Evolutionary conservation across 2,329 filamentous ascomycete species (phyloP), one percentile per base, ranked within the genome.

Genomic region (Trichoderma brevicompactum): DNA sequence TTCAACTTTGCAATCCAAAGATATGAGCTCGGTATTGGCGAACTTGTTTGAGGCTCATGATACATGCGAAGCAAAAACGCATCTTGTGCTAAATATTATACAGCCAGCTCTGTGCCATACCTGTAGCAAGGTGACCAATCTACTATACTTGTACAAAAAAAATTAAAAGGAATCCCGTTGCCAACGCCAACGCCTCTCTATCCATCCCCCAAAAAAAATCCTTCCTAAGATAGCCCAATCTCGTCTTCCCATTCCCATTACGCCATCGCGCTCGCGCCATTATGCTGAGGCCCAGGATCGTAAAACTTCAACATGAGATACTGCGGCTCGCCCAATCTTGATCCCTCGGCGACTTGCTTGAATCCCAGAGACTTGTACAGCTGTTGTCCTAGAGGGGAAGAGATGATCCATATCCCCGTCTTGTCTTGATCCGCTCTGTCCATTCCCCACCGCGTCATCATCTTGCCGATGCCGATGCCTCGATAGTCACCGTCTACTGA

Each of bases 401-500:
- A 65, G 8, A 68, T 65, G 46, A 68, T 50, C 67, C 67, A 68
- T 2, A 68, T 59, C 19, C 63, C 63, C 23, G 59, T 41, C 43
- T 58, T 52, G 17, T 64, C 63, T 9, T 49, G 17, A 1, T 64
- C 54, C 12, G 67, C 67, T 10, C 44, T 48, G 3, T 68, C 66
- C 48, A 68, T 64, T 5, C 67, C 67, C 67, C 67, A 68, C 6
- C 58, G 58, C 7, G 66, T 64, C 15, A 68, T 52, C 56, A 67
- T 59, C 66, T 66, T 68, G 59, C 67, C 67, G 32, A 68, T 64
- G 17, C 67, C 67, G 12, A 58, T 59, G 19, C 66, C 59, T 7
- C 67, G 55, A 49, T 67, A 65, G 9, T 65, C 53, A 12, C 56
- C 63, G 34, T 67, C 67, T 6, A 68, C 67, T 8, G 56, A 64